Conservation (phyloP, 768 basidiomycete species). For the Mycena vitilis region DNA sequence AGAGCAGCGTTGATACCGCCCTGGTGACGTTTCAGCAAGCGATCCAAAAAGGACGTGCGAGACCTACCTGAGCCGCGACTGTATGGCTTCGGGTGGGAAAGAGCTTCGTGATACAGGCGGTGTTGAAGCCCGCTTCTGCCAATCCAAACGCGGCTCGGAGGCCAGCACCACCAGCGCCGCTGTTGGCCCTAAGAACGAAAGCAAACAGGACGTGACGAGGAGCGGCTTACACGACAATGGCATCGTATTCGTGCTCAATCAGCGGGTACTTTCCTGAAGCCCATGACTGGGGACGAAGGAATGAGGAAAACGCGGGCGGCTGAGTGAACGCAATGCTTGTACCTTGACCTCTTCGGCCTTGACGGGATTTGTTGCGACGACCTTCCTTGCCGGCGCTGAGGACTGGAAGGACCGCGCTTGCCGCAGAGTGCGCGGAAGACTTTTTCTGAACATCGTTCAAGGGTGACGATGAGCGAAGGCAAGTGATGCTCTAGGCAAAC, state of each 20-base stretch:
- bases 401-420: constrained; percentile 74
- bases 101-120: constrained; percentile 98
- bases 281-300: constrained; percentile 64
- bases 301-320: constrained; percentile 27
- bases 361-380: constrained; percentile 78
- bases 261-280: constrained; percentile 92
- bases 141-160: constrained; percentile 98
- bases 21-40: constrained; percentile 51
- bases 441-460: constrained; percentile 72
- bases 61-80: constrained; percentile 91
- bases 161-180: constrained; percentile 98
- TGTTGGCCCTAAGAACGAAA: constrained; percentile 44
- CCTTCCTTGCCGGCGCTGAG: constrained; percentile 66
- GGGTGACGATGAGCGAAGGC: constrained; percentile 35
- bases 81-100: constrained; percentile 99
- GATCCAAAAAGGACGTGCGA: not conserved
- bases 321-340: constrained; percentile 11
- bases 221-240: constrained; percentile 90
- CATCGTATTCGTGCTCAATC: constrained; percentile 99
- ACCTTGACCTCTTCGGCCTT: constrained; percentile 89
- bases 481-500: constrained; percentile 22
- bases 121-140: constrained; percentile 98
- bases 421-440: constrained; percentile 64
- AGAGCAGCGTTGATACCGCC: constrained; percentile 99
- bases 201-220: constrained; percentile 2